Evolutionary conservation across 2,329 filamentous ascomycete species (phyloP).

Genomic region (Hirsutella rhossiliensis): DNA sequence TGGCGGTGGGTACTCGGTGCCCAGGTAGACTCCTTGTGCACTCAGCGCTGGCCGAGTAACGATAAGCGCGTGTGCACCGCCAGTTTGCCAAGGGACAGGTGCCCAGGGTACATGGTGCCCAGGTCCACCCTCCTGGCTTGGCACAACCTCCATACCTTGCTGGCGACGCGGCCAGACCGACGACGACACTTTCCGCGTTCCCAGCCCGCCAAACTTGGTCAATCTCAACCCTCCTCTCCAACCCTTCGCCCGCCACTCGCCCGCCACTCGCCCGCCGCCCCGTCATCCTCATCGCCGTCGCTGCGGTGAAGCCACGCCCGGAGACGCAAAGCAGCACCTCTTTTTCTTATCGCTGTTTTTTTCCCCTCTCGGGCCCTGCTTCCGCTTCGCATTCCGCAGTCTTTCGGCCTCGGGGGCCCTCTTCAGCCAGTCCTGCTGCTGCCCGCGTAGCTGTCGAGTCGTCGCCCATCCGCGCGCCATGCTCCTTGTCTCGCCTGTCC

Average conservation of each 20-base stretch:
- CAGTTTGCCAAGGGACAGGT: too few species aligned
- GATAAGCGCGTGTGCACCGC: too few species aligned
- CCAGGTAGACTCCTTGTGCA: too few species aligned
- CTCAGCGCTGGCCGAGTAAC: too few species aligned
- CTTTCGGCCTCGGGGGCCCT: background rate
- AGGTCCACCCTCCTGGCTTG: background rate
- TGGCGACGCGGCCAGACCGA: background rate
- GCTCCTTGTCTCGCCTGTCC: background rate
- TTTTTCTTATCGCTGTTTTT: background rate
- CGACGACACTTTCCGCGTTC: conserved; percentile 1
- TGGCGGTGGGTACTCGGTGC: too few species aligned
- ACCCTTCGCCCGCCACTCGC: background rate
- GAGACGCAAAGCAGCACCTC: background rate
- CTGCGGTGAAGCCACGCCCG: background rate
- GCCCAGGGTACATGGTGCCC: background rate
- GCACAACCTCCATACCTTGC: background rate
- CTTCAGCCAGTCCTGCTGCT: background rate
- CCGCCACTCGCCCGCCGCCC: background rate
- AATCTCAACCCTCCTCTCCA: background rate
- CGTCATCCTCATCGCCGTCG: background rate
- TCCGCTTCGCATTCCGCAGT: background rate
- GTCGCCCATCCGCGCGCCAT: background rate
- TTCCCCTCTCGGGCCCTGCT: background rate
- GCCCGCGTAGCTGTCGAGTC: background rate
- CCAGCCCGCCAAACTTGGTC: background rate